Evolutionary conservation across 768 basidiomycete species (phyloP).

Genomic region (Russula sp.): DNA sequence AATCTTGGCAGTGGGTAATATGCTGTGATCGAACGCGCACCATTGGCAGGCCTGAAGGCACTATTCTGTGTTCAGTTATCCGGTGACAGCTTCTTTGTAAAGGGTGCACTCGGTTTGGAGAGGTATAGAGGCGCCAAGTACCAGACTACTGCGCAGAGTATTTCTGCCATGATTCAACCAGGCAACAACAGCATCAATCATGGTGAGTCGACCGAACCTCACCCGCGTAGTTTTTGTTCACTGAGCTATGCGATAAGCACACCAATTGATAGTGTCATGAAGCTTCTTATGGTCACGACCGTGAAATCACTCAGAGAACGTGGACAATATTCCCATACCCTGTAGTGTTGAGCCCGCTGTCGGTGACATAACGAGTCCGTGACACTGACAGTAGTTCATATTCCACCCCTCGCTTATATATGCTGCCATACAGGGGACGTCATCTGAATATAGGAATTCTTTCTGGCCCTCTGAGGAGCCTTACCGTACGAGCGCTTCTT

Average conservation of each 20-base stretch:
- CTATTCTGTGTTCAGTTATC: not conserved
- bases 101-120: conserved; percentile 2
- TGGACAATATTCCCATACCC: too few relatives aligned
- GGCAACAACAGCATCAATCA: conserved; percentile 48
- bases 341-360: too few relatives aligned
- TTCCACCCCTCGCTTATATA: too few relatives aligned
- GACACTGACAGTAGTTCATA: too few relatives aligned
- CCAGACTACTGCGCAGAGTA: conserved; percentile 37
- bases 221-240: not conserved
- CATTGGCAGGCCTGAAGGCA: not conserved
- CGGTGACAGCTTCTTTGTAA: conserved; percentile 17
- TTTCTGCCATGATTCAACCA: conserved; percentile 49
- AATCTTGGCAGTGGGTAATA: conserved; percentile 28
- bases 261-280: conserved; percentile 12
- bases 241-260: conserved; percentile 6
- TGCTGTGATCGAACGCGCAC: too few relatives aligned
- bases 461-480: too few relatives aligned
- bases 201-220: conserved; percentile 30
- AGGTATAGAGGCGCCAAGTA: conserved; percentile 33
- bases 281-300: conserved; percentile 20
- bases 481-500: too few relatives aligned
- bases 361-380: too few relatives aligned
- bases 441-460: too few relatives aligned
- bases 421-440: too few relatives aligned
- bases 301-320: not conserved